Evolutionary conservation across 139 green algal genomes (phyloP).

Genomic region (Closterium sp.): DNA sequence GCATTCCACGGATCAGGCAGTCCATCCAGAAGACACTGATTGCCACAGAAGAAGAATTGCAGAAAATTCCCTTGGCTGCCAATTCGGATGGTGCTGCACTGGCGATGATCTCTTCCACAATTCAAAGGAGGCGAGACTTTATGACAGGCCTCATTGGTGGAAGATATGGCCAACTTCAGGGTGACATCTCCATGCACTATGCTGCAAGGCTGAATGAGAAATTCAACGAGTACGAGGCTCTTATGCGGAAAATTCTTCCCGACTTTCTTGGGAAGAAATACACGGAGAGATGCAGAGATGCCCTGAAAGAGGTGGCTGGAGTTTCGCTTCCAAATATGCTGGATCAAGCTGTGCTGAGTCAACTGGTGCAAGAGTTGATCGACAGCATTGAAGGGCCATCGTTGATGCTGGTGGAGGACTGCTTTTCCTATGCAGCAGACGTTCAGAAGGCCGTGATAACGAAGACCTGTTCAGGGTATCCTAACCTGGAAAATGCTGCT

Average conservation of each 20-base stretch:
- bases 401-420: background rate
- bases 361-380: slow-evolving; percentile 8
- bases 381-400: background rate
- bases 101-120: slow-evolving; percentile 5
- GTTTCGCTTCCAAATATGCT: slow-evolving; percentile 38
- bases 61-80: too few species aligned
- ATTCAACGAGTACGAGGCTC: slow-evolving; percentile 1
- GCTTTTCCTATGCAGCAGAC: slow-evolving; percentile 21
- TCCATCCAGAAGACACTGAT: too few species aligned
- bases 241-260: slow-evolving; percentile 2
- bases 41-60: too few species aligned
- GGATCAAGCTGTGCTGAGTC: background rate
- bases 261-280: slow-evolving; percentile 22
- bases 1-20: too few species aligned
- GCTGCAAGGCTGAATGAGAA: slow-evolving; percentile 17
- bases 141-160: slow-evolving; percentile 21
- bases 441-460: background rate
- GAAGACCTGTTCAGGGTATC: background rate
- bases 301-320: slow-evolving; percentile 13
- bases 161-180: background rate
- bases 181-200: slow-evolving; percentile 24
- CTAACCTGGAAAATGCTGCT: slow-evolving; percentile 2
- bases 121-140: slow-evolving; percentile 2
- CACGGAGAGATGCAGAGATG: background rate
- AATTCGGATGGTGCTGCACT: too few species aligned